A percentile compares a stretch with the other conserved stretches of the same genome.
Evolutionary conservation across 2,329 filamentous ascomycete species (phyloP).

Genomic region (Penicillium griseofulvum): DNA sequence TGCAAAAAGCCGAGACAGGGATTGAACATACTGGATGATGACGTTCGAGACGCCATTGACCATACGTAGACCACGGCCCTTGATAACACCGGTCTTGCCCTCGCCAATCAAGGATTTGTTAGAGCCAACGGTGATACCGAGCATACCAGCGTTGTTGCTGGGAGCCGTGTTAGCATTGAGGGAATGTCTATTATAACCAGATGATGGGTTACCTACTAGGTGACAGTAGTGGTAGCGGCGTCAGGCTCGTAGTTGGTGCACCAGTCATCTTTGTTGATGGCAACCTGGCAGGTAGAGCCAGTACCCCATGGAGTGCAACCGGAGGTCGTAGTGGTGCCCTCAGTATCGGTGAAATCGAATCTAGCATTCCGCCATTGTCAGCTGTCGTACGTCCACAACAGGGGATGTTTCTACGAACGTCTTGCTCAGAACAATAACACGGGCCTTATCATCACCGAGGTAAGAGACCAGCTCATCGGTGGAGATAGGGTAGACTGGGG

Average conservation of each 20-base stretch:
- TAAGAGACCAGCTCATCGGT: slow-evolving; percentile 10
- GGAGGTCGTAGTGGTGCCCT: neutral
- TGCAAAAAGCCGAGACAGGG: neutral
- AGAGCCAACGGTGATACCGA: slow-evolving; percentile 9
- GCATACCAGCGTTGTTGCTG: slow-evolving; percentile 5
- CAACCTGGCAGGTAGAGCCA: slow-evolving; percentile 5
- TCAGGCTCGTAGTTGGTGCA: slow-evolving; percentile 4
- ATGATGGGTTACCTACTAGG: neutral
- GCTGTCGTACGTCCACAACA: neutral
- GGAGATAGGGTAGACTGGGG: slow-evolving; percentile 3
- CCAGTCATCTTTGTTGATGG: slow-evolving; percentile 11
- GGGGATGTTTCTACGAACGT: neutral
- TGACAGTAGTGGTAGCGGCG: slow-evolving; percentile 3
- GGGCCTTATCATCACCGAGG: slow-evolving; percentile 5
- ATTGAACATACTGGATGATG: slow-evolving; percentile 6
- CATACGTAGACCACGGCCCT: slow-evolving; percentile 9
- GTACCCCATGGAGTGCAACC: slow-evolving; percentile 9
- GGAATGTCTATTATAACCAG: no score
- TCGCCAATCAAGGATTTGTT: slow-evolving; percentile 10
- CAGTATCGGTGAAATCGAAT: slow-evolving; percentile 7
- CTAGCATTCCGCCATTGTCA: neutral
- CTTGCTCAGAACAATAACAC: slow-evolving; percentile 11
- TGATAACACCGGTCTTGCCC: slow-evolving; percentile 4
- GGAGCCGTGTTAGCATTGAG: neutral
- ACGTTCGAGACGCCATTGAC: slow-evolving; percentile 6